Conservation (phyloP, 2,329 filamentous ascomycete species). For the Colletotrichum sublineola region DNA sequence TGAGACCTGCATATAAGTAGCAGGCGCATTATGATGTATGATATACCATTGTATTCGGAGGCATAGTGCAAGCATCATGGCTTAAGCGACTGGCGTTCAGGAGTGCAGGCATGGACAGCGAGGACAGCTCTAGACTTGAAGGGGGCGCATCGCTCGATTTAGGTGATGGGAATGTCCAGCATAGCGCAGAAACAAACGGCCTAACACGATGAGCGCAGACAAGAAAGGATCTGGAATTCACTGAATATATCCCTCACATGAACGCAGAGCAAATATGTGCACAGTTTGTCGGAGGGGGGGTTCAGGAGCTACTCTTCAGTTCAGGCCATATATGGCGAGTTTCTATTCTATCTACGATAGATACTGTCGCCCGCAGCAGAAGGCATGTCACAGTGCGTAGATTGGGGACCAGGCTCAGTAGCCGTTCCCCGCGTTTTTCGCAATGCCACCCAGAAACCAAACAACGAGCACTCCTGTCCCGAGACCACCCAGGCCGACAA, state of each 20-base stretch:
- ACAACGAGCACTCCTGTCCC: slow-evolving; percentile 57
- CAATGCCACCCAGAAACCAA: slow-evolving; percentile 73
- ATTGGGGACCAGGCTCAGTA: slow-evolving; percentile 73
- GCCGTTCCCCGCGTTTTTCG: slow-evolving; percentile 82
- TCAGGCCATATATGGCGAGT: slow-evolving; percentile 44
- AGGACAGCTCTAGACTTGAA: no score
- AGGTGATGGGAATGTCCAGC: not conserved
- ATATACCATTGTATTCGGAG: no score
- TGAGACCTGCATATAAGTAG: slow-evolving; percentile 52
- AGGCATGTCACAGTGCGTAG: slow-evolving; percentile 51
- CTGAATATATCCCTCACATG: not conserved
- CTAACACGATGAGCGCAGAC: not conserved
- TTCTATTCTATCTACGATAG: slow-evolving; percentile 45
- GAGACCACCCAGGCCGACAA: slow-evolving; percentile 33
- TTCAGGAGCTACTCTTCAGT: slow-evolving; percentile 45
- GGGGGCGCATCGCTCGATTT: not conserved
- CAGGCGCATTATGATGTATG: not conserved
- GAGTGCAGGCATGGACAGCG: not conserved
- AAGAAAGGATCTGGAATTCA: not conserved
- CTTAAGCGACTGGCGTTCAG: not conserved
- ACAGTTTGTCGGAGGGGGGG: slow-evolving; percentile 23
- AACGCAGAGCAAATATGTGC: not conserved
- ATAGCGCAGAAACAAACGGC: not conserved
- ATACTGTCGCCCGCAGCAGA: slow-evolving; percentile 43
- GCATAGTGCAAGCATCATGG: not conserved